Percentiles rank a stretch among this genome's conserved stretches.
Evolutionary conservation across 2,329 filamentous ascomycete genomes (phyloP).

Genomic region (Aspergillus sp.): DNA sequence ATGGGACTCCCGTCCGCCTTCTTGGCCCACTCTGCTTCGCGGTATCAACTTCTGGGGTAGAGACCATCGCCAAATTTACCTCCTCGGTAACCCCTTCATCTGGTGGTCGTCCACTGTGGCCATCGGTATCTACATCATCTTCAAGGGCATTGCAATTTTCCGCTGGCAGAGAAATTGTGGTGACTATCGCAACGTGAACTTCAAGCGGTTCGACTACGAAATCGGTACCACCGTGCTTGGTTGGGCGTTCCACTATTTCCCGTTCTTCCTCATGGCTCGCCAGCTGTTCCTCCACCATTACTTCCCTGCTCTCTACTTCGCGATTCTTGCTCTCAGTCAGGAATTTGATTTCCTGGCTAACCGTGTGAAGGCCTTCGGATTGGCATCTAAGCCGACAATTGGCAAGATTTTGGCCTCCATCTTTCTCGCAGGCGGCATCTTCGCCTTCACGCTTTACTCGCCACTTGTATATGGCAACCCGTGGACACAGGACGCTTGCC

Average conservation of each 20-base stretch:
- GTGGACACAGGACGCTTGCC: slow-evolving; percentile 89
- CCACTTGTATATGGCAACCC: slow-evolving; percentile 89
- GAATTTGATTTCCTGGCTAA: slow-evolving; percentile 80
- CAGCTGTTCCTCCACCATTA: slow-evolving; percentile 99
- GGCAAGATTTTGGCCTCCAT: slow-evolving; percentile 70
- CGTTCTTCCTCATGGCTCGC: slow-evolving; percentile 96
- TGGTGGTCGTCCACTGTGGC: slow-evolving; percentile 88
- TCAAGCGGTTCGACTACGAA: slow-evolving; percentile 98
- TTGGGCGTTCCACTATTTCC: slow-evolving; percentile 98
- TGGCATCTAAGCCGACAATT: slow-evolving; percentile 68
- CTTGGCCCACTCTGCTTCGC: slow-evolving; percentile 86
- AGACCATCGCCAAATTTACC: slow-evolving; percentile 90
- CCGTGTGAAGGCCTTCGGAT: slow-evolving; percentile 65
- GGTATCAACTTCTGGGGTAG: slow-evolving; percentile 99
- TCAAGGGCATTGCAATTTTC: slow-evolving; percentile 84
- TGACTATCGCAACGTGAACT: slow-evolving; percentile 76
- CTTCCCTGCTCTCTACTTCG: slow-evolving; percentile 95
- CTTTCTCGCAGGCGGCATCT: slow-evolving; percentile 71
- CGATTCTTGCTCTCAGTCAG: slow-evolving; percentile 83
- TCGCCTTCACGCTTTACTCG: slow-evolving; percentile 78
- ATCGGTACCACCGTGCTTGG: slow-evolving; percentile 84
- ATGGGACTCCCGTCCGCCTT: slow-evolving; percentile 92
- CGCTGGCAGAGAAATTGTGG: slow-evolving; percentile 91
- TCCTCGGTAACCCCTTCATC: slow-evolving; percentile 89
- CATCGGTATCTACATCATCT: slow-evolving; percentile 70